Evolutionary conservation across 75 land plant species (phyloP), one percentile per base, ranked within the genome.

Genomic region (Cupressus sempervirens): DNA sequence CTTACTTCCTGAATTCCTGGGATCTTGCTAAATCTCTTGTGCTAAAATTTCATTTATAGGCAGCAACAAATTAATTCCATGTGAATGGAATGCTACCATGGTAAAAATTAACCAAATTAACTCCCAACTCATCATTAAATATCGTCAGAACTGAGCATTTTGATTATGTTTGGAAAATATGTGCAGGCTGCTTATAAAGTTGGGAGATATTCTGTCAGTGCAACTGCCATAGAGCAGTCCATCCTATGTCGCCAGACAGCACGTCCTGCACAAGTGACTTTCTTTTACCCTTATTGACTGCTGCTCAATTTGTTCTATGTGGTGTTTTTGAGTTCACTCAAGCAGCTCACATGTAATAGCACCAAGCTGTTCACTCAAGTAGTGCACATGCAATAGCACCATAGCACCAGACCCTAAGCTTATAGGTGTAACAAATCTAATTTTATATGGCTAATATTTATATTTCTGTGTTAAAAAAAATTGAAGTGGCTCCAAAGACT

Each of bases 141-240:
- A 77, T 34, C 65, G 52, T 50, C 65, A 52, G 14, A 48, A 82
- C 20, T 30, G 62, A 82, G 34, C 35, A 82, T 50, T 54, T 20
- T 30, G 43, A n/a, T 35, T 32, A 46, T 46, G 20, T 82, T 35
- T 32, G 36, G 29, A 52, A 29, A 83, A 18, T 26, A 77, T 77
- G 76, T 93, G 88, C 91, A 96, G 98, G 98, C 98, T 84, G 92
- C 97, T 26, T 96, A 96, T 83, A 96, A 96, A 84, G 91, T 96
- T 75, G 97, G 96, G n/a, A 91, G 94, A 36, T 90, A 90, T 58
- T 85, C 92, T 18, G 82, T 96, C 81, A 96, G 93, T 85, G 97
- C 98, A 76, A 93, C 87, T 86, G 85, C 88, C 54, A 95, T 96
- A 18, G 98, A 96, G 87, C 92, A 95, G 56, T 89, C 87, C 34